Evolutionary conservation across 805 yeast species (phyloP), one percentile per base, ranked within the genome.

Genomic region (Schwanniomyces polymorphus): DNA sequence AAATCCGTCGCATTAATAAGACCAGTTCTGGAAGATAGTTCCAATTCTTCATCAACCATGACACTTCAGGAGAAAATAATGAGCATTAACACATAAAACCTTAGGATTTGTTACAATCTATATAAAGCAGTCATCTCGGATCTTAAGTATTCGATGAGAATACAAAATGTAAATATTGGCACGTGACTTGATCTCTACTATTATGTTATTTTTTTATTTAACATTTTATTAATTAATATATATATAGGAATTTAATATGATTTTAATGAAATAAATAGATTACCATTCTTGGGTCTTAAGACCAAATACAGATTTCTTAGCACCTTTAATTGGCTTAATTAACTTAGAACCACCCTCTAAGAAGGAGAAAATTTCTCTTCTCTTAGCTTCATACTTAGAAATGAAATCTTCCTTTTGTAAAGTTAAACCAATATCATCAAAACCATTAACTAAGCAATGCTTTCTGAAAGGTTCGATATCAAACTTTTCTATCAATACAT

Each of bases 401-500:
- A 94, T 94, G 67, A 59, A 82, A 45, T 81, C 81, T 71, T 89
- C 97, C 72, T 91, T 90, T 70, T 91, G 92, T 59, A 94, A 74
- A 43, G 99, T 94, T 61, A 94, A 80, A 38, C 97, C 97, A 70
- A 94, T 94, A 66, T 94, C 99, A 67, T 94, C 99, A 52, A 94
- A 83, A 53, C 99, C 99, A 56, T 94, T 90, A 47, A 92, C 75
- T 58, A 94, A 78, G 66, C 98, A 94, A 69, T 92, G 96, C 72
- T 91, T 91, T 79, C 97, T 86, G 79, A 91, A 94, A 28, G 74
- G 80, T 68, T 91, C 98, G 51, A 94, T 82, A 4, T 89, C 97
- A 57, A 94, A 94, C 55, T 86, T 78, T 12, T 84, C 91, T 27
- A 91, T 85, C 47, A 91, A 74, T 35, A 88, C 86, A 53, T 72